phyloP scores from a whole-genome alignment of 345 rosid species.

The Rhizophora mangle region DNA sequence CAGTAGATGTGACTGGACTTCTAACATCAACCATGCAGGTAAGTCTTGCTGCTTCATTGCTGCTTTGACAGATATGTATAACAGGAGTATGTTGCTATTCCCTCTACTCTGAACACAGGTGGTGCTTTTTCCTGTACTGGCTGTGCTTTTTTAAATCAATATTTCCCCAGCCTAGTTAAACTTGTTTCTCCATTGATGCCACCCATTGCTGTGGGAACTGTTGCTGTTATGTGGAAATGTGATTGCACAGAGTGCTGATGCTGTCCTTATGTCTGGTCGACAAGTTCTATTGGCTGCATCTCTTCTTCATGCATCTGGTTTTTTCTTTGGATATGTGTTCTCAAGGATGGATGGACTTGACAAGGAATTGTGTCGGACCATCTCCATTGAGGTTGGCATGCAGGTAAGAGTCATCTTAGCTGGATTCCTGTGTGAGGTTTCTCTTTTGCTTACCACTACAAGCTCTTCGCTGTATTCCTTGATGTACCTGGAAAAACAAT shows the following conservation, averaged over 20 bases:
- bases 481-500: not conserved
- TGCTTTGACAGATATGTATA: not conserved
- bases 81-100: not conserved
- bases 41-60: slow-evolving; percentile 10
- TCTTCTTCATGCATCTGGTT: slow-evolving; percentile 80
- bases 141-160: slow-evolving; percentile 73
- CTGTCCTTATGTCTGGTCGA: slow-evolving; percentile 66
- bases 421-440: not conserved
- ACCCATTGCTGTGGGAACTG: slow-evolving; percentile 77
- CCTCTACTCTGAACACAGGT: slow-evolving; percentile 40
- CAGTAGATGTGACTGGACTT: slow-evolving; percentile 72
- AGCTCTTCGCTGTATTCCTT: not conserved
- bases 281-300: slow-evolving; percentile 63
- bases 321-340: slow-evolving; percentile 79
- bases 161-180: slow-evolving; percentile 64
- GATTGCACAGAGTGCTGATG: slow-evolving; percentile 67
- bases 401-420: slow-evolving; percentile 44
- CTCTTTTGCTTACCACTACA: slow-evolving; percentile 1
- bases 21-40: slow-evolving; percentile 78
- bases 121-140: slow-evolving; percentile 84
- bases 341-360: slow-evolving; percentile 60
- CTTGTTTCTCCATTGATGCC: slow-evolving; percentile 81
- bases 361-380: slow-evolving; percentile 58
- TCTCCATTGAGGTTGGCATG: slow-evolving; percentile 95
- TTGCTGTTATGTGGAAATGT: slow-evolving; percentile 82